phyloP scores from a whole-genome alignment of 495 filamentous ascomycete genomes.

The Aspergillus funiculosus region DNA sequence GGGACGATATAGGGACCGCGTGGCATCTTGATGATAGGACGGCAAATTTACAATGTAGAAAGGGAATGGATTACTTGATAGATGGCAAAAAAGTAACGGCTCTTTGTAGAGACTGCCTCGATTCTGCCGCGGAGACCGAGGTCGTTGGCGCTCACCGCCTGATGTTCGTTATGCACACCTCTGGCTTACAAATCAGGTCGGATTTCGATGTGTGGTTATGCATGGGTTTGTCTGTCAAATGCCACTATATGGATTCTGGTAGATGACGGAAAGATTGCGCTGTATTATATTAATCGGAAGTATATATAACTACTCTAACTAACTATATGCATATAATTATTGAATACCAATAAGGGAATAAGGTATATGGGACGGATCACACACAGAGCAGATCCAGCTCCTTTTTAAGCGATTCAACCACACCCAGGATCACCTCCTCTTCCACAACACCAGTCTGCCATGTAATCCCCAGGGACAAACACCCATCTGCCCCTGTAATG shows the following conservation, averaged over 20 bases:
- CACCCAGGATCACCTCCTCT: slow-evolving; percentile 17
- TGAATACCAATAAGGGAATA: too few relatives aligned
- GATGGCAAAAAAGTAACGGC: not conserved
- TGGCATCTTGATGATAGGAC: slow-evolving; percentile 41
- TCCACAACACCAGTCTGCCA: slow-evolving; percentile 40
- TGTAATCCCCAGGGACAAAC: slow-evolving; percentile 29
- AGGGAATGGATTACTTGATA: not conserved
- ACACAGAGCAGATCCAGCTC: slow-evolving; percentile 17
- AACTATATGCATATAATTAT: not conserved
- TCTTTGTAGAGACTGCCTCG: too few relatives aligned
- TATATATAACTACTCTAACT: not conserved
- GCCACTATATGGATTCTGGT: too few relatives aligned
- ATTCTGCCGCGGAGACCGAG: slow-evolving; percentile 27
- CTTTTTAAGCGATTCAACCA: slow-evolving; percentile 21
- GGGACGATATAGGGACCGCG: slow-evolving; percentile 68
- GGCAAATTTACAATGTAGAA: not conserved
- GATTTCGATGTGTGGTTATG: too few relatives aligned
- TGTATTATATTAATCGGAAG: too few relatives aligned
- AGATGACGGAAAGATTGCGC: too few relatives aligned
- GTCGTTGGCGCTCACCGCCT: slow-evolving; percentile 19
- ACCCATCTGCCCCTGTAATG: slow-evolving; percentile 37
- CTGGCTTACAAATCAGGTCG: too few relatives aligned
- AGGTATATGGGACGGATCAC: not conserved
- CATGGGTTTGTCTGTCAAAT: too few relatives aligned
- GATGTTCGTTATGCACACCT: not conserved